These are phyloP conservation scores for Tulasnella sp. DNA, from an alignment of 768 basidiomycete species.

Conservation along the genomic window DNA sequence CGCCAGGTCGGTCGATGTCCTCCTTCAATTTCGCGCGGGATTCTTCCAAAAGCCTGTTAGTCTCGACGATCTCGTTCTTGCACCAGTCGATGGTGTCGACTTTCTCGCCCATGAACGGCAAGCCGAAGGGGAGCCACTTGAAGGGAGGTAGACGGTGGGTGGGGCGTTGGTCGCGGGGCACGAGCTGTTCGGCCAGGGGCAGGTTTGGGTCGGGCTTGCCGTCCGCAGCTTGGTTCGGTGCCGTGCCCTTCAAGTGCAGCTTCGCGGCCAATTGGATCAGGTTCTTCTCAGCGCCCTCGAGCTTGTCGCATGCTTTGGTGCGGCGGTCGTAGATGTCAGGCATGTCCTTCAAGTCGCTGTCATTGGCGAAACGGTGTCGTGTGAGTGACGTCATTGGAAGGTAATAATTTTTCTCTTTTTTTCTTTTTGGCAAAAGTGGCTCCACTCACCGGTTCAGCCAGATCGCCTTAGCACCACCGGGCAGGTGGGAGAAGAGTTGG, in stretches of 20 bases:
- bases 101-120: constrained; percentile 73
- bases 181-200: constrained; percentile 49
- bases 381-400: neutral
- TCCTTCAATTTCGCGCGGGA: constrained; percentile 39
- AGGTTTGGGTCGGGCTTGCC: constrained; percentile 35
- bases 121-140: constrained; percentile 44
- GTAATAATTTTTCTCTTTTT: too few relatives aligned
- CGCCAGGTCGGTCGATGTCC: constrained; percentile 26
- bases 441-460: constrained; percentile 76
- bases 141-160: constrained; percentile 55
- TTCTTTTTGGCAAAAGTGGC: constrained; percentile 30
- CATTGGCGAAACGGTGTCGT: neutral
- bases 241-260: constrained; percentile 49
- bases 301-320: constrained; percentile 63
- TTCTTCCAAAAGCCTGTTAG: constrained; percentile 51
- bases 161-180: constrained; percentile 71
- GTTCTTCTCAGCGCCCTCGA: constrained; percentile 80
- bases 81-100: constrained; percentile 95
- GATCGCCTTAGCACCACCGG: constrained; percentile 84
- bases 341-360: constrained; percentile 77
- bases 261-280: constrained; percentile 74
- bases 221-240: constrained; percentile 47
- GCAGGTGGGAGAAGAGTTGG: constrained; percentile 69
- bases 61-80: constrained; percentile 61
- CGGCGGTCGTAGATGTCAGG: constrained; percentile 79